A percentile compares a stretch with the other conserved stretches of the same genome.
These are phyloP conservation scores for Cladophialophora chaetospira DNA, from an alignment of 2,329 filamentous ascomycete genomes.

Conservation along the genomic window DNA sequence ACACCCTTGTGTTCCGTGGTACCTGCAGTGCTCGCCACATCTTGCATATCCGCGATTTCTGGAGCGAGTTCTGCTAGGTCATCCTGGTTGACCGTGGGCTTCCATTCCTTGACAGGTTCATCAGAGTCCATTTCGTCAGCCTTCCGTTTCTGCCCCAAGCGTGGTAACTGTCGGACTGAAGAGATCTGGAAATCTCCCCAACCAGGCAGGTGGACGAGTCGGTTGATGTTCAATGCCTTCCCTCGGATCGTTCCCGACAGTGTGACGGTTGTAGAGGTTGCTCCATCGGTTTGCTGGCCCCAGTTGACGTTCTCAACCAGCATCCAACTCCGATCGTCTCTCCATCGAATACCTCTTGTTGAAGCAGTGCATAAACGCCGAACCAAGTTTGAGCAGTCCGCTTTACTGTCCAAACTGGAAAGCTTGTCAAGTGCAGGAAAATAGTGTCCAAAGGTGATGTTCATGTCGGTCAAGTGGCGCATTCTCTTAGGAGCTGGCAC, in stretches of 20 bases:
- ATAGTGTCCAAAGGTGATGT: conserved; percentile 92
- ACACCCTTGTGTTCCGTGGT: conserved; percentile 75
- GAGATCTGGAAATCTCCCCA: conserved; percentile 94
- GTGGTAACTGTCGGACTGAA: conserved; percentile 77
- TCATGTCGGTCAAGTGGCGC: conserved; percentile 77
- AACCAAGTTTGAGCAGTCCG: conserved; percentile 89
- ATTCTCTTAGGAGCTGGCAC: conserved; percentile 77
- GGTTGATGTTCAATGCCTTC: conserved; percentile 82
- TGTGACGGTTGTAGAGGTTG: conserved; percentile 59
- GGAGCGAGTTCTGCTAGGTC: conserved; percentile 81
- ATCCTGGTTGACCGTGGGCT: conserved; percentile 77
- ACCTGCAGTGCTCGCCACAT: conserved; percentile 59
- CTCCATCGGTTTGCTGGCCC: conserved; percentile 56
- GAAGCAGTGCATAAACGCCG: conserved; percentile 87
- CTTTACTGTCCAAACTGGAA: conserved; percentile 80
- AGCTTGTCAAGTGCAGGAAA: conserved; percentile 91
- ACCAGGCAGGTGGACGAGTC: conserved; percentile 86
- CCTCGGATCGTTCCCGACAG: conserved; percentile 86
- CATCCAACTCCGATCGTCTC: conserved; percentile 96
- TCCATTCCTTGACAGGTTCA: conserved; percentile 56
- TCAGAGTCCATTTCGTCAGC: conserved; percentile 70
- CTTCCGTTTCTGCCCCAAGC: conserved; percentile 48
- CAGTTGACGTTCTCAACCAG: conserved; percentile 80
- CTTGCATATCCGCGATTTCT: conserved; percentile 78
- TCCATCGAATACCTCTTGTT: conserved; percentile 92